Evolutionary conservation across 768 basidiomycete species (phyloP), one percentile per base, ranked within the genome.

Genomic region (Pisolithus microcarpus): DNA sequence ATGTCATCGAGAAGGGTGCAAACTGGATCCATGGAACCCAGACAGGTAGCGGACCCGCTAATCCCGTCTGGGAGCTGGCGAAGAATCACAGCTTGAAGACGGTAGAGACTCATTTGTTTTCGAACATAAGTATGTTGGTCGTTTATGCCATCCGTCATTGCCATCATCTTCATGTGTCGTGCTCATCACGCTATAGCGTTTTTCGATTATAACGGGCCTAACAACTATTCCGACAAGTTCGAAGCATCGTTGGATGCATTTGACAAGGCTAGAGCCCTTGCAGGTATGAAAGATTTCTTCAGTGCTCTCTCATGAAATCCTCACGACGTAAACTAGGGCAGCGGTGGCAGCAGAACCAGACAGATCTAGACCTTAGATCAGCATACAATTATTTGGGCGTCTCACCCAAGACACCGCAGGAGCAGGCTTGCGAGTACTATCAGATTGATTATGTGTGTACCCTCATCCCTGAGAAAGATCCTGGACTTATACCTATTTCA

Each of bases 1-100:
- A 74, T 28, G 66, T 68, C 1, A 64, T 86, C 26, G 84, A 87
- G 61, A 61, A 72, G 26, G 81, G 80, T 38, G 72, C 82, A 7
- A 82, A 81, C 54, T 84, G 82, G 81, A 67, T 84, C 30, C 81
- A 78, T 50, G 78, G 76, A 23, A 75, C 74, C 0, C 78, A 79
- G 51, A 60, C 65, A 2, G 75, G 68, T 2, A 57, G 71, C 31
- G 81, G 79, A 3, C 69, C 73, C 21, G 69, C 71, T 6, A 86
- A 86, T 58, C 84, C 85, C 1, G 79, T 86, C 15, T 77, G 75
- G 61, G 64, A 65, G 18, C 69, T 86, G 44, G 81, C 78, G 23
- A 67, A 73, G 59, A 81, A 82, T 56, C 76, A 83, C 55, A 70
- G 73, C 28, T 52, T 84, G 18, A 66, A 66, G 49, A 77, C 75